Conservation (phyloP, 306 rosid species). For the Datisca glomerata region DNA sequence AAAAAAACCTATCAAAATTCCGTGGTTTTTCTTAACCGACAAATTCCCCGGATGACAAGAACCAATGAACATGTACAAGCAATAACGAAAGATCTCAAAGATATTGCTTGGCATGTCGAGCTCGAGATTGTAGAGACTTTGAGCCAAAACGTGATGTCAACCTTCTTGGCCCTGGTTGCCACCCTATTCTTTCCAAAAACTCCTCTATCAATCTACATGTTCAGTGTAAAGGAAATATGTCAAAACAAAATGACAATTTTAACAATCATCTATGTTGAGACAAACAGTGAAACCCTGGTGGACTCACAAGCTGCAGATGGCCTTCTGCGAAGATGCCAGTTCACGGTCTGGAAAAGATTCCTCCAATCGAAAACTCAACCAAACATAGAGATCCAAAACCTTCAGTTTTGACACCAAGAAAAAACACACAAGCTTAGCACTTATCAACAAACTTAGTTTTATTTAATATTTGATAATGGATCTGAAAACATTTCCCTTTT, state of each 20-base stretch:
- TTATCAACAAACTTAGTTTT: too few species aligned
- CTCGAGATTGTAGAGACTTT: conserved; percentile 18
- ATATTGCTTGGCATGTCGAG: conserved; percentile 13
- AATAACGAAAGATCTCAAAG: conserved; percentile 15
- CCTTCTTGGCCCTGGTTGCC: conserved; percentile 46
- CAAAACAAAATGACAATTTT: neutral
- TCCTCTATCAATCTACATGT: conserved; percentile 73
- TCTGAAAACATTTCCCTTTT: neutral
- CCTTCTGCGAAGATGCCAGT: conserved; percentile 67
- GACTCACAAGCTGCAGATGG: conserved; percentile 73
- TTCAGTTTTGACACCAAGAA: too few species aligned
- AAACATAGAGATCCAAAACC: conserved; percentile 92
- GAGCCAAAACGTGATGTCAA: conserved; percentile 16
- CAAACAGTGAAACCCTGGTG: neutral
- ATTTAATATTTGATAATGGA: too few species aligned
- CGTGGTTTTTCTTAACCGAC: too few species aligned
- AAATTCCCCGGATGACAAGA: too few species aligned
- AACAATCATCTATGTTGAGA: neutral
- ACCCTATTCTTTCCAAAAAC: conserved; percentile 64
- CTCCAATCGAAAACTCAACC: conserved; percentile 88
- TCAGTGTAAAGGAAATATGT: conserved; percentile 11
- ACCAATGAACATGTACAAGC: too few species aligned
- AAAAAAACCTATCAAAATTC: too few species aligned
- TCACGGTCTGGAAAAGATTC: conserved; percentile 82
- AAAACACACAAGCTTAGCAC: too few species aligned